Evolutionary conservation across 805 yeast genomes (phyloP).

Genomic region (Candida coquimbonensis): DNA sequence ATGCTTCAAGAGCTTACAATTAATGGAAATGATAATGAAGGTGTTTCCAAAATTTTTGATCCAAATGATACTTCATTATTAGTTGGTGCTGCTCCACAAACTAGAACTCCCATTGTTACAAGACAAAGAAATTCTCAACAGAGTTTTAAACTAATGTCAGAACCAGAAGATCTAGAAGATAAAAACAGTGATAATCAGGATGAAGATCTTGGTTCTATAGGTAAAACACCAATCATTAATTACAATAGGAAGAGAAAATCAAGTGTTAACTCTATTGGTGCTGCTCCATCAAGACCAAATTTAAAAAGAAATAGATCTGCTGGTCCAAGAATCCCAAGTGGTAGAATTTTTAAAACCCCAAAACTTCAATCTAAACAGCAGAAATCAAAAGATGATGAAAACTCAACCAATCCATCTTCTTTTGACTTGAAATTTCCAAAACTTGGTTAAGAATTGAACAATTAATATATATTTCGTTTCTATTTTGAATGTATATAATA

Average conservation of each 20-base stretch:
- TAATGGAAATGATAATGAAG: constrained; percentile 1
- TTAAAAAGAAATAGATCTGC: constrained; percentile 2
- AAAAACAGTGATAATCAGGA: constrained; percentile 1
- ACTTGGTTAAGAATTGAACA: not conserved
- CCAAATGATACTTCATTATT: constrained; percentile 9
- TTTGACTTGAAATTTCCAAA: constrained; percentile 14
- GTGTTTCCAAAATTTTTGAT: constrained; percentile 10
- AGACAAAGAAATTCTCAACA: not conserved
- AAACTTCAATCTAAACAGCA: not conserved
- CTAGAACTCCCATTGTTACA: not conserved
- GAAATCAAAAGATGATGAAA: not conserved
- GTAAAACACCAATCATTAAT: not conserved
- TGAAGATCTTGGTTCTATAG: not conserved
- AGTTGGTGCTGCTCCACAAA: not conserved
- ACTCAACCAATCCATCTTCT: not conserved
- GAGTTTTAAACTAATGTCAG: not conserved
- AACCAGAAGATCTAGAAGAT: not conserved
- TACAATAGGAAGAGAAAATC: not conserved
- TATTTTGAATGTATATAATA: too few species aligned
- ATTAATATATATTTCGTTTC: not conserved
- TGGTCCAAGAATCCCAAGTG: constrained; percentile 9
- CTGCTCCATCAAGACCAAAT: not conserved
- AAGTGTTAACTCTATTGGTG: not conserved
- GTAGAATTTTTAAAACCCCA: constrained; percentile 7
- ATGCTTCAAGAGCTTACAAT: not conserved